phyloP scores from a whole-genome alignment of 768 basidiomycete species.

The Suillus tomentosus region DNA sequence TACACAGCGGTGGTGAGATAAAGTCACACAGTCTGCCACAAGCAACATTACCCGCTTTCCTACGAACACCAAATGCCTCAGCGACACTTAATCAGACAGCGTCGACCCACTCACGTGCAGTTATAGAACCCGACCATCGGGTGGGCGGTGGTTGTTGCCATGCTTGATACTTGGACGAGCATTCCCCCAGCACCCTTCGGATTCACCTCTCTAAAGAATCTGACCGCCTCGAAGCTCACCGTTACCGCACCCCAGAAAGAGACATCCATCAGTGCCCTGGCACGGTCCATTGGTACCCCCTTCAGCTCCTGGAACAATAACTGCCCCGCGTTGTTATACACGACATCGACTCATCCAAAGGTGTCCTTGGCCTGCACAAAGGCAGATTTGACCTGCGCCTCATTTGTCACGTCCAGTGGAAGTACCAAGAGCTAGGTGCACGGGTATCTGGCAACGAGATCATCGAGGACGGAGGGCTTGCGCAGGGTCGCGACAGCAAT shows the following conservation, averaged over 20 bases:
- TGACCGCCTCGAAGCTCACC: slow-evolving; percentile 14
- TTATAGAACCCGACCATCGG: slow-evolving; percentile 24
- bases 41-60: slow-evolving; percentile 6
- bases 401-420: slow-evolving; percentile 23
- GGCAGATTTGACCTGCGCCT: slow-evolving; percentile 16
- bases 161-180: slow-evolving; percentile 16
- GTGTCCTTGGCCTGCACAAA: slow-evolving; percentile 18
- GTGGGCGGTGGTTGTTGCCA: slow-evolving; percentile 20
- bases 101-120: slow-evolving; percentile 24
- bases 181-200: slow-evolving; percentile 22
- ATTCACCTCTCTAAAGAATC: slow-evolving; percentile 30
- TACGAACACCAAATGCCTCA: slow-evolving; percentile 5
- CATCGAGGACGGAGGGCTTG: slow-evolving; percentile 23
- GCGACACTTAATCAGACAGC: slow-evolving; percentile 18
- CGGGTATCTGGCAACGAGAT: slow-evolving; percentile 19
- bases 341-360: slow-evolving; percentile 29
- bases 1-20: slow-evolving; percentile 8
- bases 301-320: slow-evolving; percentile 21
- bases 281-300: slow-evolving; percentile 14
- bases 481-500: slow-evolving; percentile 29
- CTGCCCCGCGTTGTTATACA: slow-evolving; percentile 29
- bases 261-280: slow-evolving; percentile 21
- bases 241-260: slow-evolving; percentile 29
- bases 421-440: slow-evolving; percentile 21
- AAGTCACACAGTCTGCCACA: background rate